These are phyloP conservation scores for Boletus subcaerulescens DNA, from an alignment of 768 basidiomycete genomes.

Conservation along the genomic window DNA sequence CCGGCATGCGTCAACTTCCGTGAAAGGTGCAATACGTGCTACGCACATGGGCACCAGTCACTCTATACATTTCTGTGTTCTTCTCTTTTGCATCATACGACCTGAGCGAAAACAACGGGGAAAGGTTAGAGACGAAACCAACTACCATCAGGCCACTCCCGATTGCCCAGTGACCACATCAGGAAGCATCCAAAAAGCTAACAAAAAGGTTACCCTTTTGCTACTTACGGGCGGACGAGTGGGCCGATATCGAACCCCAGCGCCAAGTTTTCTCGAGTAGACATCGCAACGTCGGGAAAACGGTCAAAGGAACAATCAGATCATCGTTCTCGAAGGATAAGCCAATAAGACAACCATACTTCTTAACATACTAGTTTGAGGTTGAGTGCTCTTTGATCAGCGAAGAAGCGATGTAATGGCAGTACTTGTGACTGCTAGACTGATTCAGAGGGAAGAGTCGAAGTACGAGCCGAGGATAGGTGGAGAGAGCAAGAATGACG, in stretches of 20 bases:
- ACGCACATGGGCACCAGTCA: slow-evolving; percentile 12
- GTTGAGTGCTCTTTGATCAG: slow-evolving; percentile 22
- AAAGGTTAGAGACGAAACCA: slow-evolving; percentile 15
- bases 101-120: slow-evolving; percentile 24
- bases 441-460: neutral
- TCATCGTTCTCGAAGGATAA: slow-evolving; percentile 9
- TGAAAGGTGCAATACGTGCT: slow-evolving; percentile 17
- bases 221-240: slow-evolving; percentile 17
- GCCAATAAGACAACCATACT: slow-evolving; percentile 21
- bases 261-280: neutral
- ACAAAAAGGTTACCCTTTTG: slow-evolving; percentile 17
- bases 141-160: slow-evolving; percentile 12
- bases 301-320: slow-evolving; percentile 13
- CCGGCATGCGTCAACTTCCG: slow-evolving; percentile 29
- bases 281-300: slow-evolving; percentile 6
- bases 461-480: neutral
- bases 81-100: slow-evolving; percentile 28
- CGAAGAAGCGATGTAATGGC: slow-evolving; percentile 16
- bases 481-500: neutral
- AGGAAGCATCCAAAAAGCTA: slow-evolving; percentile 7
- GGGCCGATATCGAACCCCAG: slow-evolving; percentile 10
- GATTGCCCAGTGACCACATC: slow-evolving; percentile 5
- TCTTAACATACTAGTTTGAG: slow-evolving; percentile 19
- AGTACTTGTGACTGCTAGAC: neutral
- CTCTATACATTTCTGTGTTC: slow-evolving; percentile 24